These are phyloP conservation scores for Hypoxylon sp. DNA, from an alignment of 2,329 filamentous ascomycete species.

Conservation along the genomic window DNA sequence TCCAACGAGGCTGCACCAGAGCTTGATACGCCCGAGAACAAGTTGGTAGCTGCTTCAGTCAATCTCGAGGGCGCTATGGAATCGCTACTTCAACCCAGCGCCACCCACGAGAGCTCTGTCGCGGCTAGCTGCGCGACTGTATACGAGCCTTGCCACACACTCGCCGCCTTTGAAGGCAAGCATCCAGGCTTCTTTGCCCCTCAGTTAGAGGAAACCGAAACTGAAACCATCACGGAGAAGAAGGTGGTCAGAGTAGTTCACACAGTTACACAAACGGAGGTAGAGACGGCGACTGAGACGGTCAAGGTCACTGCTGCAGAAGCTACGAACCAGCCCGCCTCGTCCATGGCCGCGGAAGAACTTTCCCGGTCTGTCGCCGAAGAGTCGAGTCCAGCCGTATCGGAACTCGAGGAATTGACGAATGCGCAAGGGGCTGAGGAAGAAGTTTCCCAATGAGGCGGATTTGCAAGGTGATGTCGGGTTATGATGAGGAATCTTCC, in stretches of 20 bases:
- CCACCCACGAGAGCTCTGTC: slow-evolving; percentile 4
- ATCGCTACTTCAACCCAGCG: background rate
- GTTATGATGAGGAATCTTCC: slow-evolving; percentile 9
- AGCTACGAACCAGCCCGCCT: slow-evolving; percentile 3
- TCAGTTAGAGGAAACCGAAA: slow-evolving; percentile 46
- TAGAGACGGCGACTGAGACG: slow-evolving; percentile 50
- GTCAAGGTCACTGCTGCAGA: slow-evolving; percentile 37
- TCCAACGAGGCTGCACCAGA: background rate
- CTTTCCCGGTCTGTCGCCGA: slow-evolving; percentile 1
- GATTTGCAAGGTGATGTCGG: slow-evolving; percentile 1
- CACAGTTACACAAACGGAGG: slow-evolving; percentile 51
- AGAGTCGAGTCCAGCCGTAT: background rate
- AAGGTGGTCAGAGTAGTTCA: slow-evolving; percentile 52
- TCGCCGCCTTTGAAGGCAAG: slow-evolving; percentile 7
- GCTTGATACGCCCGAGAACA: slow-evolving; percentile 5
- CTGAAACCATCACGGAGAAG: slow-evolving; percentile 47
- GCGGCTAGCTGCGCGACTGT: slow-evolving; percentile 36
- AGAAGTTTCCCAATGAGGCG: background rate
- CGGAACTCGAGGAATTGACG: slow-evolving; percentile 4
- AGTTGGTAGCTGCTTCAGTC: background rate
- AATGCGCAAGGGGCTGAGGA: slow-evolving; percentile 1
- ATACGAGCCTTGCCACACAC: slow-evolving; percentile 40
- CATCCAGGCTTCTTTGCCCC: slow-evolving; percentile 14
- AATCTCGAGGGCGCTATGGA: slow-evolving; percentile 10
- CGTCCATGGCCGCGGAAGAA: slow-evolving; percentile 9